These are phyloP conservation scores for Casuarina glauca DNA, from an alignment of 306 rosid genomes.

Conservation along the genomic window DNA sequence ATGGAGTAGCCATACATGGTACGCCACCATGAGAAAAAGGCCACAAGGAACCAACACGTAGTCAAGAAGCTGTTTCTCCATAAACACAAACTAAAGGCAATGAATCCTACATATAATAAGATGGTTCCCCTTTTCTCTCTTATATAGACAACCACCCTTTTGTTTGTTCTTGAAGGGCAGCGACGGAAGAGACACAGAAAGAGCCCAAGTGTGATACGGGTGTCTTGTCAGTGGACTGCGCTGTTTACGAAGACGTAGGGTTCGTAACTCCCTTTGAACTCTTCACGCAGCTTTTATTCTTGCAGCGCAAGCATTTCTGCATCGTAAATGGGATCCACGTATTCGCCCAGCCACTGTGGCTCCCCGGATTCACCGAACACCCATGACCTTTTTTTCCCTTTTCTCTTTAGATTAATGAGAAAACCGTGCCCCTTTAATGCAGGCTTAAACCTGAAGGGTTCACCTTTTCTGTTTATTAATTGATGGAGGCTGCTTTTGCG, in stretches of 20 bases:
- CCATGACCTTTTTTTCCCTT: no score
- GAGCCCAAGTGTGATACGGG: constrained; percentile 34
- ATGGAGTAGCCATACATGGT: constrained; percentile 78
- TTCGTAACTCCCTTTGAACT: background rate
- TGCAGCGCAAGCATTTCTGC: no score
- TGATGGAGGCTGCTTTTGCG: background rate
- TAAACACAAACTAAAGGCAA: constrained; percentile 3
- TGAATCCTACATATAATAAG: background rate
- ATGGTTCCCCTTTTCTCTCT: constrained; percentile 10
- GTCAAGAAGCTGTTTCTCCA: constrained; percentile 61
- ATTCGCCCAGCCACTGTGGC: no score
- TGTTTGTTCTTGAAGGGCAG: background rate
- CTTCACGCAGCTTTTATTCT: no score
- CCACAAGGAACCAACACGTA: constrained; percentile 62
- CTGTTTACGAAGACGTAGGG: background rate
- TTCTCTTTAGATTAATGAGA: no score
- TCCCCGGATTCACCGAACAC: no score
- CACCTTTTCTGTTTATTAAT: background rate
- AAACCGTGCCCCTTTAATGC: no score
- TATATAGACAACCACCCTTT: background rate
- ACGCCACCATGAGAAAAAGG: constrained; percentile 49
- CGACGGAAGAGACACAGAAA: constrained; percentile 2
- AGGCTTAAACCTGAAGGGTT: no score
- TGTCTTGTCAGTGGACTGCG: constrained; percentile 23
- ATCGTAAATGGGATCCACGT: no score